Evolutionary conservation across 257 asterid species (phyloP), one percentile per base, ranked within the genome.

Genomic region (Rehmannia glutinosa): DNA sequence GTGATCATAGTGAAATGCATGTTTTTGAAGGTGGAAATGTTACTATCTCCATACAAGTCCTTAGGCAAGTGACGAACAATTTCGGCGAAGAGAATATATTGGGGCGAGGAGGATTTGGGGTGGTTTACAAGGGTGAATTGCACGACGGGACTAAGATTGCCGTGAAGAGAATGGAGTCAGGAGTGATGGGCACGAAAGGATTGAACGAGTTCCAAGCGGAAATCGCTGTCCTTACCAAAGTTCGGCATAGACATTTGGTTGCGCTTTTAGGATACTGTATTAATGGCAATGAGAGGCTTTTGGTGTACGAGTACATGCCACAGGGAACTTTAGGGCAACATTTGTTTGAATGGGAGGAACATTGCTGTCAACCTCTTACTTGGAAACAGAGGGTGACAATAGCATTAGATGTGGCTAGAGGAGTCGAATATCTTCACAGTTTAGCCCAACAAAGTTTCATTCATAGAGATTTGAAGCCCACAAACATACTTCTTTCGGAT

Each of bases 81-180:
- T 93, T 93, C 80, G 84, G 78, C 0, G 95, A 81, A 41, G 76
- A 77, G 9, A 87, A 90, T 75, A 65, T 90, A 27, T 59, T 93
- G 72, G 98, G 97, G 10, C 79, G 94, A 74, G 97, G 98, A 51
- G 98, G 97, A 25, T 93, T 93, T 51, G 97, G 97, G 9, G 86
- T 86, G 2, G 97, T 90, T 50, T 93, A 93, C 75, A 88, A 84
- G 70, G 98, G 98, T 0, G 97, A 84, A 68, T 73, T 93, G 75
- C 92, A 88, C 0, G 99, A 93, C 53, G 99, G 99, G n/a, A 93
- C 97, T 20, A 83, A 83, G 43, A 90, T 93, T 36, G 99, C 99
- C 4, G 97, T 93, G 61, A 93, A 93, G 82, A 86, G 97, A 72
- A 93, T 93, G 99, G 96, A 90, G 71, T 82, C 97, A 2, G 92